phyloP scores from a whole-genome alignment of 208 protist genomes.

The Trypanosoma platydactyli region DNA sequence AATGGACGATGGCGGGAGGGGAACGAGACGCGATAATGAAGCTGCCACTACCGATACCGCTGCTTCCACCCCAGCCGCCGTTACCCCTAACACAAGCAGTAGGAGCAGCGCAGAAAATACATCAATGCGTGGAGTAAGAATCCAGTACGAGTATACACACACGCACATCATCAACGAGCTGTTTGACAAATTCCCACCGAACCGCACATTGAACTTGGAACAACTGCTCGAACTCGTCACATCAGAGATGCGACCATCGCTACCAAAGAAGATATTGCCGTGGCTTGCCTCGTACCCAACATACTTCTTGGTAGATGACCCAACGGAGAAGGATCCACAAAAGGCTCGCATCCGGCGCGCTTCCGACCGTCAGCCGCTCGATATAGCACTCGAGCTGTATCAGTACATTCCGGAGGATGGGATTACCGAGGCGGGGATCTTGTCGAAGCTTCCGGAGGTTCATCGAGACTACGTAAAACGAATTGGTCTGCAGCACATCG shows the following conservation, averaged over 20 bases:
- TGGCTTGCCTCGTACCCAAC: conserved; percentile 59
- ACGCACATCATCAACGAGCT: conserved; percentile 65
- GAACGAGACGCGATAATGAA: too few relatives aligned
- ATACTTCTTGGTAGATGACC: conserved; percentile 75
- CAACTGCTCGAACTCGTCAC: conserved; percentile 62
- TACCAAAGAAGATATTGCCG: conserved; percentile 50
- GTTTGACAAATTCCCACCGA: conserved; percentile 68
- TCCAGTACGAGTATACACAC: conserved; percentile 43
- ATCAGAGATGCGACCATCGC: conserved; percentile 37
- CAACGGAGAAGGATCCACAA: conserved; percentile 33
- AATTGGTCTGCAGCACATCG: conserved; percentile 44
- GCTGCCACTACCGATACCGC: too few relatives aligned
- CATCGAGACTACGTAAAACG: conserved; percentile 36
- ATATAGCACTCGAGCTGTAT: conserved; percentile 61
- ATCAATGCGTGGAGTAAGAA: not conserved
- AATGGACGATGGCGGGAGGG: too few relatives aligned
- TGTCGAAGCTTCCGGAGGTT: conserved; percentile 36
- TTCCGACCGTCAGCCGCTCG: conserved; percentile 63
- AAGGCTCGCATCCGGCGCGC: conserved; percentile 61
- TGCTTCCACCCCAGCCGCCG: too few relatives aligned
- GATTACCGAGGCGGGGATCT: conserved; percentile 28
- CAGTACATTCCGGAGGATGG: conserved; percentile 39
- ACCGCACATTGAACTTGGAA: conserved; percentile 49
- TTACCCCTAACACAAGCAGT: too few relatives aligned
- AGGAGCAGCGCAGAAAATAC: not conserved